Conservation (phyloP, 441 rosid genomes). For the Bruguiera hainesii region DNA sequence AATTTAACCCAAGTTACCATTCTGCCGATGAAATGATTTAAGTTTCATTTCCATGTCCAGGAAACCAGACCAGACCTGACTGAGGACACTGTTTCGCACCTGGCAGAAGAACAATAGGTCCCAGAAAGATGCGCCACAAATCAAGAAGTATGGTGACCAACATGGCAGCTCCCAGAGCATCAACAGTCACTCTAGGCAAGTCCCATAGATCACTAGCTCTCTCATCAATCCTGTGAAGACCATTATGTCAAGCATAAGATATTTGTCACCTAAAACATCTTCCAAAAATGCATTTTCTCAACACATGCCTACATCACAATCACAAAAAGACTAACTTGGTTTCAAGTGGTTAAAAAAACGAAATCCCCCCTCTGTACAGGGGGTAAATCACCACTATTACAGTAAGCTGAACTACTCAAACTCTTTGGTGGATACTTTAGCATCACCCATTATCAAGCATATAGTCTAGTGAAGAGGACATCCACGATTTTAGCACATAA, state of each 20-base stretch:
- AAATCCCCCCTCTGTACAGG: no score
- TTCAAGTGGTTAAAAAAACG: no score
- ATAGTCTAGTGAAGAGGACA: neutral
- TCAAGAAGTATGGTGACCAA: slow-evolving; percentile 92
- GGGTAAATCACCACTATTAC: neutral
- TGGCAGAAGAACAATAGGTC: slow-evolving; percentile 72
- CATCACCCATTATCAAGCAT: slow-evolving; percentile 6
- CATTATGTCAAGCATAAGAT: neutral
- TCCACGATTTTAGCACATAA: no score
- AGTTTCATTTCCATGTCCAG: slow-evolving; percentile 36
- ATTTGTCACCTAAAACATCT: neutral
- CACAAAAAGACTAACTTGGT: no score
- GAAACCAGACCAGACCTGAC: slow-evolving; percentile 88
- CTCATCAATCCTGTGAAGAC: slow-evolving; percentile 73
- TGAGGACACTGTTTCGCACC: slow-evolving; percentile 54
- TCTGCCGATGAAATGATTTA: slow-evolving; percentile 12
- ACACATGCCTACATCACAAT: no score
- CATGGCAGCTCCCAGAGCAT: slow-evolving; percentile 99
- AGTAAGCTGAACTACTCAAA: neutral
- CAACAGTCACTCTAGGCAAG: slow-evolving; percentile 79
- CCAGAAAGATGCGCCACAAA: slow-evolving; percentile 89
- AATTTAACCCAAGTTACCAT: neutral
- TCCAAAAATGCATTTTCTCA: no score
- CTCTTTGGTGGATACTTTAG: neutral
- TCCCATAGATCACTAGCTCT: slow-evolving; percentile 81